Conservation (phyloP, 2,329 filamentous ascomycete genomes). For the Paecilomyces sp. region DNA sequence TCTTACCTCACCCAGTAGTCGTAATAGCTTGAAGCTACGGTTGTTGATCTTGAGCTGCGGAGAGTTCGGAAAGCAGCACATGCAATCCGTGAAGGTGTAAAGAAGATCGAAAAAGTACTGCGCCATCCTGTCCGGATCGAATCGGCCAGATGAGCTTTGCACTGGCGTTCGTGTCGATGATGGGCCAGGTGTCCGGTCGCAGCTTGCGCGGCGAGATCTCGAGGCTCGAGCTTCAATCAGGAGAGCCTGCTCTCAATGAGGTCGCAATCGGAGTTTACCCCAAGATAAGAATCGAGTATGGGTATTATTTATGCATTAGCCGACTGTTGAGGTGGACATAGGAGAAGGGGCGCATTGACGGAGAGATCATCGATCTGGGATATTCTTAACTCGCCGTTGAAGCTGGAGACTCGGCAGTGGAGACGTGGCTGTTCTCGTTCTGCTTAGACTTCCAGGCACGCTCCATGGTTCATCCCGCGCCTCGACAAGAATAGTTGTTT, state of each 20-base stretch:
- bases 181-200: neutral
- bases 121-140: conserved; percentile 52
- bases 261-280: neutral
- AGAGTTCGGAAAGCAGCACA: conserved; percentile 92
- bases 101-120: conserved; percentile 82
- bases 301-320: neutral
- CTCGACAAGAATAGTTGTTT: neutral
- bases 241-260: neutral
- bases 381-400: neutral
- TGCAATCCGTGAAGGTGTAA: conserved; percentile 88
- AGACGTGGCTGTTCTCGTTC: neutral
- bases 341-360: neutral
- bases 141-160: neutral
- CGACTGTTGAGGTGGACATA: neutral
- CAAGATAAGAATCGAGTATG: neutral
- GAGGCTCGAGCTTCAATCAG: neutral
- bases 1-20: conserved; percentile 80
- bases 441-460: neutral
- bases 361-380: neutral
- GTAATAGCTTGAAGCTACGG: conserved; percentile 90
- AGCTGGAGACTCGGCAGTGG: neutral
- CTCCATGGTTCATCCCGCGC: neutral
- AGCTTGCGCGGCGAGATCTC: neutral
- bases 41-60: conserved; percentile 93
- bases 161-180: neutral